Conservation (phyloP, 2,329 filamentous ascomycete species). For the Fusarium sp. region DNA sequence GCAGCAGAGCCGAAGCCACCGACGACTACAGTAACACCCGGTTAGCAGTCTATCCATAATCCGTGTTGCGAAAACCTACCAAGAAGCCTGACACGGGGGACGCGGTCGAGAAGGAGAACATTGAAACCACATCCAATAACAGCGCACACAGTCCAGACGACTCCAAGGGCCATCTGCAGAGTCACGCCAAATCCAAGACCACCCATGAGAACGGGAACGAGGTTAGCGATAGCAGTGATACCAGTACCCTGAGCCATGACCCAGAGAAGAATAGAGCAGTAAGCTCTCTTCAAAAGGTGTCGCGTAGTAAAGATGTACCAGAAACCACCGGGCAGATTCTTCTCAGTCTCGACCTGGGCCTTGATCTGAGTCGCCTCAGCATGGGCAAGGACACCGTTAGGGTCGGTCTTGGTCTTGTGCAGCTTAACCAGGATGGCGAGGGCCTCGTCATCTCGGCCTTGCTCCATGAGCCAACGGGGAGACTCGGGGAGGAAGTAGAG, state of each 20-base stretch:
- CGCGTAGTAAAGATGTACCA: slow-evolving; percentile 25
- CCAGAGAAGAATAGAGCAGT: slow-evolving; percentile 24
- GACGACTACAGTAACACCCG: background rate
- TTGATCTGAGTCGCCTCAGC: slow-evolving; percentile 28
- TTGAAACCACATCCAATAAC: slow-evolving; percentile 29
- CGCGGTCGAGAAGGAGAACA: slow-evolving; percentile 20
- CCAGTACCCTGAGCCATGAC: slow-evolving; percentile 29
- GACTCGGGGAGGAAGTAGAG: slow-evolving; percentile 48
- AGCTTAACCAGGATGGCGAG: slow-evolving; percentile 21
- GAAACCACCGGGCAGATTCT: slow-evolving; percentile 13
- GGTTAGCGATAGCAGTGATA: slow-evolving; percentile 24
- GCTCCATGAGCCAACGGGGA: slow-evolving; percentile 52
- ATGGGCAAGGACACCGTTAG: slow-evolving; percentile 15
- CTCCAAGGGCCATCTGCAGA: slow-evolving; percentile 21
- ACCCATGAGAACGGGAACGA: slow-evolving; percentile 23
- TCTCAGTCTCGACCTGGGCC: slow-evolving; percentile 23
- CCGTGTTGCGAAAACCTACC: background rate
- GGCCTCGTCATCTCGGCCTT: slow-evolving; percentile 47
- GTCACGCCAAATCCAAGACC: slow-evolving; percentile 24
- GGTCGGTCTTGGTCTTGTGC: slow-evolving; percentile 19
- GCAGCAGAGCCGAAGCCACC: slow-evolving; percentile 17
- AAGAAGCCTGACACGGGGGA: slow-evolving; percentile 24
- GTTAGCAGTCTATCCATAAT: background rate
- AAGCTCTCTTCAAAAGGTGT: slow-evolving; percentile 18
- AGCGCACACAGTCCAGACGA: slow-evolving; percentile 26